A percentile compares a stretch with the other conserved stretches of the same genome.
phyloP scores from a whole-genome alignment of 352 stramenopile species.

The Globisporangium irregulare region DNA sequence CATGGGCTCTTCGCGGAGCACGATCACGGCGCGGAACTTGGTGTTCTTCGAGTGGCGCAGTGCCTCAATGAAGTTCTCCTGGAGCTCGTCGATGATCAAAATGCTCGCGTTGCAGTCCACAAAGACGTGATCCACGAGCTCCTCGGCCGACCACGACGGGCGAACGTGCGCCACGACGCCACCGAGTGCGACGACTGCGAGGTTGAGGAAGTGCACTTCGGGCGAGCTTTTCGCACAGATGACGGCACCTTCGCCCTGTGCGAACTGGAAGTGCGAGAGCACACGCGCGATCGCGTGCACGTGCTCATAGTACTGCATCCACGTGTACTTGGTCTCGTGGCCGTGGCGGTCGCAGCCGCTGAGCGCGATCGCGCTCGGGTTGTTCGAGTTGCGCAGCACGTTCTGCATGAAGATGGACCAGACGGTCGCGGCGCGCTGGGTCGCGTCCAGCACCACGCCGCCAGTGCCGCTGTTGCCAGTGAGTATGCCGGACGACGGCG shows the following conservation, averaged over 20 bases:
- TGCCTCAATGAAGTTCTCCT: slow-evolving; percentile 43
- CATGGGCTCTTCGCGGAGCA: slow-evolving; percentile 35
- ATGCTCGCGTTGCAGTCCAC: slow-evolving; percentile 47
- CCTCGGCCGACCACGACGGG: slow-evolving; percentile 40
- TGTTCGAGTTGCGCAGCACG: slow-evolving; percentile 16
- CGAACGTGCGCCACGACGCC: slow-evolving; percentile 61
- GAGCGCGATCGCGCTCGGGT: slow-evolving; percentile 16
- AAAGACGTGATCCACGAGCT: slow-evolving; percentile 57
- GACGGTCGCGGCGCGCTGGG: slow-evolving; percentile 5
- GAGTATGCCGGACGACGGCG: not conserved
- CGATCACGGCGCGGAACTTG: slow-evolving; percentile 41
- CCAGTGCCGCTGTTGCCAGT: not conserved
- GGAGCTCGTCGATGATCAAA: slow-evolving; percentile 55
- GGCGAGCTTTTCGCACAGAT: slow-evolving; percentile 42
- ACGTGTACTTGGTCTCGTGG: slow-evolving; percentile 24
- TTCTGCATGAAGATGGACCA: slow-evolving; percentile 21
- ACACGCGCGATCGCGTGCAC: slow-evolving; percentile 35
- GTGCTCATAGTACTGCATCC: slow-evolving; percentile 32
- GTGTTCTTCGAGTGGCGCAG: slow-evolving; percentile 22
- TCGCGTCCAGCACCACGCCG: slow-evolving; percentile 10
- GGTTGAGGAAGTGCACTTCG: slow-evolving; percentile 53
- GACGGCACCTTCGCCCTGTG: slow-evolving; percentile 54
- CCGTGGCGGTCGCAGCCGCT: slow-evolving; percentile 6
- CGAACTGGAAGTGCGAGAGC: slow-evolving; percentile 54
- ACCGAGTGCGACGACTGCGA: slow-evolving; percentile 51